Percentiles rank a stretch among this genome's conserved stretches.
Conservation (phyloP, 768 basidiomycete species). For the Pleurotus eryngii region DNA sequence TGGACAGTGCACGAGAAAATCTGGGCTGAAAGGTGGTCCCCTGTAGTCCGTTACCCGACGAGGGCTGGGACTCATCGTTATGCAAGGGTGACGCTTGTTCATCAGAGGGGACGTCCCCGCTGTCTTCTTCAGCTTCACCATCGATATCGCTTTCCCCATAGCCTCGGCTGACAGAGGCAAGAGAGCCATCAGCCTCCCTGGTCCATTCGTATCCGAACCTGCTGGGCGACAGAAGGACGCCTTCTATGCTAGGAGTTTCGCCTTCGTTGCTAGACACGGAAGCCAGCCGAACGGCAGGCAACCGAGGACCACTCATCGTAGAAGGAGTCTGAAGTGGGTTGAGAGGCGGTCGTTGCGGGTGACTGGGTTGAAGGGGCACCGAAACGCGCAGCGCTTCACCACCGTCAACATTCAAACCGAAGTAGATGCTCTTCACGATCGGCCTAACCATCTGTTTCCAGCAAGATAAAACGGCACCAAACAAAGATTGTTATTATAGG, state of each 20-base stretch:
- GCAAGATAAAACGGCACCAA: slow-evolving; percentile 3
- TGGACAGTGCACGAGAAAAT: slow-evolving; percentile 74
- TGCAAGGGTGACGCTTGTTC: background rate
- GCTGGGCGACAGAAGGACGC: slow-evolving; percentile 41
- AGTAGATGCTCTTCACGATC: too few species aligned
- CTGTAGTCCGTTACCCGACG: background rate
- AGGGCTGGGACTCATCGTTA: background rate
- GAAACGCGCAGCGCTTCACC: background rate
- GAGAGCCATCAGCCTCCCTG: slow-evolving; percentile 38
- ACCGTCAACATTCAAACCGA: background rate
- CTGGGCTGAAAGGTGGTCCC: slow-evolving; percentile 13
- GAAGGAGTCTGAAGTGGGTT: background rate
- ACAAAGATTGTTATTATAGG: background rate
- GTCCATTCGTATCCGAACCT: slow-evolving; percentile 64
- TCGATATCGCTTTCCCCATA: background rate
- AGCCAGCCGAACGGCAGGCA: slow-evolving; percentile 53
- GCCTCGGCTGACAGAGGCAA: slow-evolving; percentile 26
- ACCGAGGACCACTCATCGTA: slow-evolving; percentile 32
- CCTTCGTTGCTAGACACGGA: slow-evolving; percentile 33
- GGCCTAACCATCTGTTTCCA: too few species aligned
- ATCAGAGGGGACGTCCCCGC: background rate
- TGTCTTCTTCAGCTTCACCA: background rate
- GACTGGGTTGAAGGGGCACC: background rate
- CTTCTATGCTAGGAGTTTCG: slow-evolving; percentile 27
- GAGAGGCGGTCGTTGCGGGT: background rate